Evolutionary conservation across 495 filamentous ascomycete genomes (phyloP).

Genomic region (Astrothelium subdiscretum): DNA sequence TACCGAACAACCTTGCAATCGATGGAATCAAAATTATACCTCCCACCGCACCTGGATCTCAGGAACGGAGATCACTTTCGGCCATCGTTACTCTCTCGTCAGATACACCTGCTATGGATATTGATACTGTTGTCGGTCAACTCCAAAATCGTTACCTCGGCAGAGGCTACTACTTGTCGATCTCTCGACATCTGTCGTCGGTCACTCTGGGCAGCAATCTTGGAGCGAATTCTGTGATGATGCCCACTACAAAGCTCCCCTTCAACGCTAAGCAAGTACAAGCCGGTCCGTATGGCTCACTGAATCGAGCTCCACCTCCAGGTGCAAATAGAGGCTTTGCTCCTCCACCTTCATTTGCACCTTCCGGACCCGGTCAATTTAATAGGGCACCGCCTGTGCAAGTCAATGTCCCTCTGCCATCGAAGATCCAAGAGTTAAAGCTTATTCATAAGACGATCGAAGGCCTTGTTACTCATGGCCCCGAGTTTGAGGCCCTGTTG

Average conservation of each 20-base stretch:
- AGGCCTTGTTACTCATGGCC: constrained; percentile 58
- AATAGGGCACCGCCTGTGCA: constrained; percentile 39
- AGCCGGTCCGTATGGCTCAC: constrained; percentile 27
- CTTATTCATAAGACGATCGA: constrained; percentile 87
- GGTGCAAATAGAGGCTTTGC: constrained; percentile 62
- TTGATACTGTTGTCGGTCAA: constrained; percentile 64
- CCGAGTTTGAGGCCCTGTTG: constrained; percentile 84
- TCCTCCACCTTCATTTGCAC: constrained; percentile 59
- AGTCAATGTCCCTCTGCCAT: constrained; percentile 64
- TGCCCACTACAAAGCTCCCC: constrained; percentile 44
- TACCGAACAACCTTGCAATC: constrained; percentile 56
- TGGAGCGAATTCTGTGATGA: constrained; percentile 33
- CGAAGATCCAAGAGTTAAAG: constrained; percentile 65
- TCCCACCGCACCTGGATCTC: constrained; percentile 42
- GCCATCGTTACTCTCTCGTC: constrained; percentile 78
- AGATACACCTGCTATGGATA: constrained; percentile 75
- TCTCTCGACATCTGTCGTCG: constrained; percentile 77
- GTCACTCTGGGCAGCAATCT: constrained; percentile 50
- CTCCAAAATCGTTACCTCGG: constrained; percentile 83
- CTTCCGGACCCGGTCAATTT: constrained; percentile 23
- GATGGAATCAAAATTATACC: constrained; percentile 69
- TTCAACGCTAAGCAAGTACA: constrained; percentile 75
- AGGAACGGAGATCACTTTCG: constrained; percentile 64
- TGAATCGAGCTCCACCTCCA: constrained; percentile 47
- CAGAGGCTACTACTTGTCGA: constrained; percentile 68